Percentiles rank a stretch among this genome's conserved stretches.
phyloP scores from a whole-genome alignment of 495 filamentous ascomycete genomes.

The Neurospora sp. region DNA sequence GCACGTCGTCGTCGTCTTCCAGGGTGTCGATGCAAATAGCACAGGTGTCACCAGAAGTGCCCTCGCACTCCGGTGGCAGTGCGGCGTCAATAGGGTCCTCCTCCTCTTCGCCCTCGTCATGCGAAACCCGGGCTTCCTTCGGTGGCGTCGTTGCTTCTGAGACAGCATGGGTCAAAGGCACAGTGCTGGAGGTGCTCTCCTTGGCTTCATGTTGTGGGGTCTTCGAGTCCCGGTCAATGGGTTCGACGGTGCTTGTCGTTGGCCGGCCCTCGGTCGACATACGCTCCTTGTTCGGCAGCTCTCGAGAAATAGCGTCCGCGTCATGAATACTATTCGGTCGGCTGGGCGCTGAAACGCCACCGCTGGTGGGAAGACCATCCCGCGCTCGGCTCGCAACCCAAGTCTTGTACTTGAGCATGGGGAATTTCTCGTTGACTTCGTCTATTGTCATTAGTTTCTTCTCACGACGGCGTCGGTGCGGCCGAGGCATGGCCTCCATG shows the following conservation, averaged over 20 bases:
- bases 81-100: constrained; percentile 78
- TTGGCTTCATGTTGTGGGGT: constrained; percentile 15
- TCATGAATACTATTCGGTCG: constrained; percentile 57
- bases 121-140: constrained; percentile 21
- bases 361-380: constrained; percentile 72
- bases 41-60: constrained; percentile 86
- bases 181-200: constrained; percentile 23
- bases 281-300: constrained; percentile 29
- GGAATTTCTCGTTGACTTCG: constrained; percentile 95
- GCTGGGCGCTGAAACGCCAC: constrained; percentile 74
- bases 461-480: constrained; percentile 74
- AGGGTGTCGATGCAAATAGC: constrained; percentile 92
- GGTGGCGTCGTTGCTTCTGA: constrained; percentile 10
- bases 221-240: constrained; percentile 5
- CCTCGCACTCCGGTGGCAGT: constrained; percentile 69
- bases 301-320: constrained; percentile 42
- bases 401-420: constrained; percentile 87
- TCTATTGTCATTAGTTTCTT: constrained; percentile 99
- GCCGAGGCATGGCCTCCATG: constrained; percentile 64
- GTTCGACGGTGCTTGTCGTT: constrained; percentile 13
- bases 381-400: constrained; percentile 79
- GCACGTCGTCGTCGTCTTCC: constrained; percentile 91
- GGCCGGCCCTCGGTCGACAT: constrained; percentile 22
- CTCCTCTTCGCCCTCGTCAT: constrained; percentile 62
- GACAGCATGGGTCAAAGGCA: constrained; percentile 3